Percentiles rank a stretch among this genome's conserved stretches.
These are phyloP conservation scores for Verticillium zaregamsianum DNA, from an alignment of 2,329 filamentous ascomycete species.

Conservation along the genomic window DNA sequence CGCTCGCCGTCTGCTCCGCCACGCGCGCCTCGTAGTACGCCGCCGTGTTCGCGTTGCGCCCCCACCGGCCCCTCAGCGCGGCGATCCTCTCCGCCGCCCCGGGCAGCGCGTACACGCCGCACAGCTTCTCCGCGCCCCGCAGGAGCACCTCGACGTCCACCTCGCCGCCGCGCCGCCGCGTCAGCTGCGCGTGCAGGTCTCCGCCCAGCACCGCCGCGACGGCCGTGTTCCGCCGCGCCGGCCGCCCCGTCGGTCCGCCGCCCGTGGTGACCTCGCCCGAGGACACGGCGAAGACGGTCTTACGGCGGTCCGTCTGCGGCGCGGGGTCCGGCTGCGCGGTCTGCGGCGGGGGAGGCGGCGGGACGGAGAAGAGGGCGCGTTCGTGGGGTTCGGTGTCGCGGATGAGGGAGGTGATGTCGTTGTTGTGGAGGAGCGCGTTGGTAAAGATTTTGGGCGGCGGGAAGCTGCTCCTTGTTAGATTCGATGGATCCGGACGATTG, in stretches of 20 bases:
- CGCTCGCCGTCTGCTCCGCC: conserved; percentile 66
- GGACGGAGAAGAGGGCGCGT: conserved; percentile 89
- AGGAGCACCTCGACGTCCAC: conserved; percentile 84
- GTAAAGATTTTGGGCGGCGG: conserved; percentile 91
- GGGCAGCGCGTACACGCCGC: conserved; percentile 78
- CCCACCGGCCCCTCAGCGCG: conserved; percentile 65
- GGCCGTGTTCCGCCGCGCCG: conserved; percentile 69
- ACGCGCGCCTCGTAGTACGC: conserved; percentile 79
- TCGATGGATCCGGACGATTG: background rate
- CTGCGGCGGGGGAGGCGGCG: conserved; percentile 56
- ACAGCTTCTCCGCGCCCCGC: conserved; percentile 83
- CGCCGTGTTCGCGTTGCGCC: conserved; percentile 68
- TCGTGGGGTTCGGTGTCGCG: conserved; percentile 94
- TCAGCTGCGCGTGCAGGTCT: conserved; percentile 79
- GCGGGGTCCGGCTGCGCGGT: conserved; percentile 38
- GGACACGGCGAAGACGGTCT: conserved; percentile 64
- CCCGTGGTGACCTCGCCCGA: conserved; percentile 59
- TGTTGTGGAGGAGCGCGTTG: conserved; percentile 80
- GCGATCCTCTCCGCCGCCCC: conserved; percentile 76
- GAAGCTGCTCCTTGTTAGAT: conserved; percentile 53
- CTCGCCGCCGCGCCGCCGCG: conserved; percentile 48
- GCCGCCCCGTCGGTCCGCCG: conserved; percentile 15
- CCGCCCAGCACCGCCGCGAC: conserved; percentile 86
- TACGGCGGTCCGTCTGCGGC: conserved; percentile 42
- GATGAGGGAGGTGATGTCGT: conserved; percentile 92